A percentile compares a stretch with the other conserved stretches of the same genome.
phyloP scores from a whole-genome alignment of 2,329 filamentous ascomycete genomes.

The Trichoderma aggressivum region DNA sequence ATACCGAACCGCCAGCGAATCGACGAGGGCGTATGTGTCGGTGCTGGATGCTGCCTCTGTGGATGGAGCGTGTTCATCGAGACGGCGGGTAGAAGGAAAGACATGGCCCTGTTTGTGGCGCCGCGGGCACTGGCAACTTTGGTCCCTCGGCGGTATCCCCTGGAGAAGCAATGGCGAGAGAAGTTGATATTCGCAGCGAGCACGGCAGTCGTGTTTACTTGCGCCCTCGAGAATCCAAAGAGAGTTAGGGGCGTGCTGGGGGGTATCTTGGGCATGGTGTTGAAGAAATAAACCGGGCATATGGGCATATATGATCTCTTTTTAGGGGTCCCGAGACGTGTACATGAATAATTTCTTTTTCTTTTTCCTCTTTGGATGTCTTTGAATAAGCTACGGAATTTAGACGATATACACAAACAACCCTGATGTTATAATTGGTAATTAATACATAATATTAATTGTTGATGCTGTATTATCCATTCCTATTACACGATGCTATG shows the following conservation, averaged over 20 bases:
- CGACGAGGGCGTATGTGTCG: slow-evolving; percentile 65
- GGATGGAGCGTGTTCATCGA: slow-evolving; percentile 81
- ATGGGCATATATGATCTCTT: not conserved
- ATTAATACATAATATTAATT: not conserved
- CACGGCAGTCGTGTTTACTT: slow-evolving; percentile 67
- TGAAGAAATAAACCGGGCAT: slow-evolving; percentile 34
- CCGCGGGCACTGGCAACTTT: slow-evolving; percentile 73
- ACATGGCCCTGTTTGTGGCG: slow-evolving; percentile 76
- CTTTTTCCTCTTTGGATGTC: not conserved
- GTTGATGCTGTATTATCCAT: not conserved
- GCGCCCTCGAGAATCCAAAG: slow-evolving; percentile 57
- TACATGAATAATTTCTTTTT: not conserved
- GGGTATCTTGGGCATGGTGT: slow-evolving; percentile 51
- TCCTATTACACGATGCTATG: not conserved
- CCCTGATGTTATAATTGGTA: not conserved
- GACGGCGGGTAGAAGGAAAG: slow-evolving; percentile 60
- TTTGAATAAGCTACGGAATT: not conserved
- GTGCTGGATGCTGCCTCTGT: slow-evolving; percentile 68
- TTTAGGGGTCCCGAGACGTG: not conserved
- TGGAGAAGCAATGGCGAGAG: slow-evolving; percentile 64
- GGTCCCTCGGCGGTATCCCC: slow-evolving; percentile 65
- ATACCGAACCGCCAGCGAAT: slow-evolving; percentile 47
- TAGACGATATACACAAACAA: not conserved
- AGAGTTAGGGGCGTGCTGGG: slow-evolving; percentile 69
- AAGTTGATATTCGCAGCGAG: slow-evolving; percentile 63